Base-by-base conservation (phyloP, 2,329 filamentous ascomycete species). In the Colletotrichum agaves region DNA sequence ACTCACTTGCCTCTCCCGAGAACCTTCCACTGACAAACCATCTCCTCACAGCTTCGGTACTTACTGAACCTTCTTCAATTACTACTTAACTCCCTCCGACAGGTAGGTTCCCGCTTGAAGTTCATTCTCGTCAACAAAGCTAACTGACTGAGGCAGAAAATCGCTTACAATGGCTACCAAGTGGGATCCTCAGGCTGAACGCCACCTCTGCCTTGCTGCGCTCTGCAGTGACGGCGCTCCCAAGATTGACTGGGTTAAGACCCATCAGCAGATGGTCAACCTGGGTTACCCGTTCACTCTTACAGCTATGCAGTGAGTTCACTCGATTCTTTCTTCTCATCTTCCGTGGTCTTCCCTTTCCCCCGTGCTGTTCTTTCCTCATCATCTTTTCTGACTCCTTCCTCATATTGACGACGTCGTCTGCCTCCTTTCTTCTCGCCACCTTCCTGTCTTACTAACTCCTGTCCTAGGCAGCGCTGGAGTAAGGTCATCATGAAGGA, bases 251-350 rank as follows among this genome's bases (percentile, higher is more conserved):
- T 81, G 79, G 79, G 61, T 72, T 52, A 73, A 72, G 23, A 72
- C 78, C 3, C 72, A 74, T 57, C 52, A 61, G 11, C 65, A 76
- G 35, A 80, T 81, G 79, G 61, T 52, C 3, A 19, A 63, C 2
- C 72, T 78, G 13, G 78, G 78, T 6, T 76, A 81, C 31, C 37
- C 62, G 10, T 81, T 81, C 33, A 78, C 77, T 61, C 35, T 37
- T 37, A 78, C 79, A n/a, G 80, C 80, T 37, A 76, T 81, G 41
- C 75, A 72, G 80, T 81, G 72, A 43, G 79, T 75, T 37, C 13
- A 37, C 27, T 27, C 2, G 5, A 27, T 27, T 7, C 27, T 12
- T 12, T 35, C 21, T 53, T 1, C 8, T 53, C 49, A 19, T 52
- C 3, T 4, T 52, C 27, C 4, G 13, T 19, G 13, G 27, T 27